A percentile compares a stretch with the other conserved stretches of the same genome.
These are phyloP conservation scores for Starmerella khaoyaiensis DNA, from an alignment of 805 yeast species.

Conservation along the genomic window DNA sequence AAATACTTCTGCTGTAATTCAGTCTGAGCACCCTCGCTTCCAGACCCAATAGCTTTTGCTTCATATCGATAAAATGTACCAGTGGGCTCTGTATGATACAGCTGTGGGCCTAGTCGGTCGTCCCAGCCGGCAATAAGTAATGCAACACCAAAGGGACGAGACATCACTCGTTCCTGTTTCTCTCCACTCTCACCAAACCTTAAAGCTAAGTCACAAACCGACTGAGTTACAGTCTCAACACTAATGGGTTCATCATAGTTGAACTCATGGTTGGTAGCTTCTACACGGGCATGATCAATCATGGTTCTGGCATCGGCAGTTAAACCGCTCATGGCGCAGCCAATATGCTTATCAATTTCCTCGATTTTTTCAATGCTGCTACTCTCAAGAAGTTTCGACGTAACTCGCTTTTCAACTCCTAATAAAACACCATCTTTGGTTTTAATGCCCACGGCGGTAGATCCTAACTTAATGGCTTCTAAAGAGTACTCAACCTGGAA, in stretches of 20 bases:
- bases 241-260: slow-evolving; percentile 86
- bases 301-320: slow-evolving; percentile 98
- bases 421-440: slow-evolving; percentile 92
- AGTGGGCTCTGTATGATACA: slow-evolving; percentile 96
- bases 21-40: slow-evolving; percentile 97
- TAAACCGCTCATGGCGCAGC: slow-evolving; percentile 97
- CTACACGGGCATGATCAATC: slow-evolving; percentile 96
- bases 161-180: slow-evolving; percentile 90
- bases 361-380: slow-evolving; percentile 92
- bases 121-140: slow-evolving; percentile 89
- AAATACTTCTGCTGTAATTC: slow-evolving; percentile 96
- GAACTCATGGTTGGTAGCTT: slow-evolving; percentile 65
- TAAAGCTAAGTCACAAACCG: slow-evolving; percentile 91
- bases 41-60: slow-evolving; percentile 98
- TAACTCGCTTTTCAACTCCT: slow-evolving; percentile 95
- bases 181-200: slow-evolving; percentile 88
- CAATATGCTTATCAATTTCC: slow-evolving; percentile 86
- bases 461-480: slow-evolving; percentile 93
- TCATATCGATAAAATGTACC: slow-evolving; percentile 96
- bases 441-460: slow-evolving; percentile 94
- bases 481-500: slow-evolving; percentile 96
- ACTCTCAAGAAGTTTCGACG: slow-evolving; percentile 79
- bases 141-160: slow-evolving; percentile 98
- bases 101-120: slow-evolving; percentile 80
- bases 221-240: slow-evolving; percentile 87